Percentiles rank a stretch among this genome's conserved stretches.
Evolutionary conservation across 345 rosid species (phyloP).

Genomic region (Firmiana major): DNA sequence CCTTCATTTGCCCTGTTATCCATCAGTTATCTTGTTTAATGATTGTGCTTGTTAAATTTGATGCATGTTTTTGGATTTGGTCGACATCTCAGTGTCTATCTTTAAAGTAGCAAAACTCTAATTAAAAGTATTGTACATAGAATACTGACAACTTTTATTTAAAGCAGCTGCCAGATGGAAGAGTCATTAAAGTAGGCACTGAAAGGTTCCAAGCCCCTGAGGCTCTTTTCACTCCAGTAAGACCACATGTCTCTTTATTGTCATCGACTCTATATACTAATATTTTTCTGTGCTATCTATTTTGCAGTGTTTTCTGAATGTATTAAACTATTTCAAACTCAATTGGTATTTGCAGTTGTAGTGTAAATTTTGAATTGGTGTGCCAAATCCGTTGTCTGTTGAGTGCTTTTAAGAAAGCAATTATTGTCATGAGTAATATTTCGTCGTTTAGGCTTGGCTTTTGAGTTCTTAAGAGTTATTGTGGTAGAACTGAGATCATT

Average conservation of each 20-base stretch:
- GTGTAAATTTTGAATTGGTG: not conserved
- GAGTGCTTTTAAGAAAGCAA: not conserved
- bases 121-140: not conserved
- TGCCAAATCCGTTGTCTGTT: not conserved
- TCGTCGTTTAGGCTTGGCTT: not conserved
- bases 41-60: not conserved
- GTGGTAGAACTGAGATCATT: not conserved
- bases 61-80: not conserved
- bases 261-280: not conserved
- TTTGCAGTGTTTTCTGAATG: not conserved
- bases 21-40: not conserved
- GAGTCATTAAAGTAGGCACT: conserved; percentile 90
- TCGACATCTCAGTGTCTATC: not conserved
- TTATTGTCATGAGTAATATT: not conserved
- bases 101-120: not conserved
- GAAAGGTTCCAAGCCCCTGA: conserved; percentile 98
- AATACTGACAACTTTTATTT: not conserved
- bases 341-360: not conserved
- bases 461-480: not conserved
- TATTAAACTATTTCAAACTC: not conserved
- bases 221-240: conserved; percentile 94
- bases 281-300: not conserved
- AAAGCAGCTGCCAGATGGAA: conserved; percentile 91
- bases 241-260: conserved; percentile 15
- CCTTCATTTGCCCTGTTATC: not conserved